Conservation (phyloP, 2,329 filamentous ascomycete species). For the Didymella arachidicola region DNA sequence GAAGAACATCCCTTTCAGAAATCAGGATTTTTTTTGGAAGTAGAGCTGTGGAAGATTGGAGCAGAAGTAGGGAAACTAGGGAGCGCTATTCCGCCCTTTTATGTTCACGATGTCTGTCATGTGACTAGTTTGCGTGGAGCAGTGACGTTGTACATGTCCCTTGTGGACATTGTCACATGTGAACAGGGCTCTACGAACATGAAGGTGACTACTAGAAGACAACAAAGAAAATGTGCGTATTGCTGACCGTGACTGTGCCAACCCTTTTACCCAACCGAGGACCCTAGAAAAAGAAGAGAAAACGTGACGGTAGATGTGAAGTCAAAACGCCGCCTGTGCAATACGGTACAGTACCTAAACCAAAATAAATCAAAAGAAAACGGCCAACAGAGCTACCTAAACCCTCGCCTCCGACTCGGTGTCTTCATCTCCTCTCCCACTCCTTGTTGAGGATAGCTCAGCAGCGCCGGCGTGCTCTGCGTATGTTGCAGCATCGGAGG, state of each 20-base stretch:
- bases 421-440: slow-evolving; percentile 25
- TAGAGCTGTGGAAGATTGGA: no score
- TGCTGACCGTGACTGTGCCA: not conserved
- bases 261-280: not conserved
- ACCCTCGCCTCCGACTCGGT: slow-evolving; percentile 31
- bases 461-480: slow-evolving; percentile 42
- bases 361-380: not conserved
- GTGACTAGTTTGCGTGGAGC: no score
- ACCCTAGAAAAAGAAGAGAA: slow-evolving; percentile 1
- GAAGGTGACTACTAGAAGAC: not conserved
- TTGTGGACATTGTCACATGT: no score
- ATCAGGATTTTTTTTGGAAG: no score
- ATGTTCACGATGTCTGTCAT: no score
- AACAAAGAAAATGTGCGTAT: not conserved
- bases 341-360: not conserved
- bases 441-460: slow-evolving; percentile 21
- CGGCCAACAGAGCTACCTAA: slow-evolving; percentile 12
- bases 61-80: no score
- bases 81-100: no score
- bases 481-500: slow-evolving; percentile 34
- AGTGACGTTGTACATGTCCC: no score
- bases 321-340: not conserved
- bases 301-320: not conserved
- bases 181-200: no score
- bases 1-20: no score